Evolutionary conservation across 2,329 filamentous ascomycete species (phyloP), one percentile per base, ranked within the genome.

Genomic region (Trichoderma gracile): DNA sequence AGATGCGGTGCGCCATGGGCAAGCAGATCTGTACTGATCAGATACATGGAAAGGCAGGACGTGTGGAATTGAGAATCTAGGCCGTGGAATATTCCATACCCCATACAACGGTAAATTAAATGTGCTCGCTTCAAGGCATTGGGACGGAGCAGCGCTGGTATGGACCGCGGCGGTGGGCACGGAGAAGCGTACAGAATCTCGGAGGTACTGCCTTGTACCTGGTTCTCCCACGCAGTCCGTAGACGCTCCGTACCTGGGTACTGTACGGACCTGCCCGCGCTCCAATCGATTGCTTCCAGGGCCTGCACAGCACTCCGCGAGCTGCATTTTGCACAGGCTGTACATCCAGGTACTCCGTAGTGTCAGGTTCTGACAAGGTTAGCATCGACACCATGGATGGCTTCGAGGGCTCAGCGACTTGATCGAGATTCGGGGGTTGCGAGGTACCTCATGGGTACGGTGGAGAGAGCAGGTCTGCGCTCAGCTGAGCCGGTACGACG

Each of bases 41-140:
- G 25, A 27, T 4, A 27, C 25, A 27, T 27, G 25, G 56, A 46
- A 17, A 27, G 30, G 15, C 17, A 56, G n/a, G 59, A 19, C 25
- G 40, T 38, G 27, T 38, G 59, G 53, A 46, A 46, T 52, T 54
- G 53, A 40, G 49, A 62, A 10, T 54, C 46, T 23, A 53, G 33
- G 47, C 49, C 40, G 59, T 54, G 59, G 59, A 62, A 62, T 54
- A 62, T 54, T 62, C 59, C 42, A 9, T 33, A 25, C 59, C 46
- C 59, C 59, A 62, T 54, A 38, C 12, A 62, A 40, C 46, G n/a
- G 45, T 54, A 53, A 62, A 62, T 62, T 54, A 19, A 49, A 52
- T 33, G 25, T 52, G 49, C 38, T 59, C 56, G 45, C 56, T 59
- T 50, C 25, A 8, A 50, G 27, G 49, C 7, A 52, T 52, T 52